Base-by-base conservation (phyloP, 306 rosid genomes). In the Ceratonia siliqua region DNA sequence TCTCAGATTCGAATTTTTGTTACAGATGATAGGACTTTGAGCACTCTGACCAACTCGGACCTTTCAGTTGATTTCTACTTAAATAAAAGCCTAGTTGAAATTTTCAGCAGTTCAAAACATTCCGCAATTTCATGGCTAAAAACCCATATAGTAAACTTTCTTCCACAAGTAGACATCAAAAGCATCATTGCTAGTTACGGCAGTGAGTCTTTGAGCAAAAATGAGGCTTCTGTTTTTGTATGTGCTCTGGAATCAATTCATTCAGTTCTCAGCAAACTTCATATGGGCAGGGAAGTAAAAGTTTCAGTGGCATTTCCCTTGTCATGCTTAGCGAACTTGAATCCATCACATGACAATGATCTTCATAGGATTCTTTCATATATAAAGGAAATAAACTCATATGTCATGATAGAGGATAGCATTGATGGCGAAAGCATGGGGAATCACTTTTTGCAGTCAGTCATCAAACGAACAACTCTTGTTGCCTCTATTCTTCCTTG, bases 271-370 rank as follows among this genome's bases (percentile, higher is more conserved):
- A 35, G 73, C 5, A 73, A 79, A 67, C 70, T 81, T 70, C 76
- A 48, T 22, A 12, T 67, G 10, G 81, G 64, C 36, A 64, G 14
- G 14, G 78, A 78, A 83, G 83, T 86, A 35, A 87, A 77, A 62
- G 70, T 91, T 50, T 85, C 89, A 1, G 89, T 82, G 5, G 89
- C 89, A 66, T 88, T 88, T 84, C 82, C 96, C 50, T 63, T 85
- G 62, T 50, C 87, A 58, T 59, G 70, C 76, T 70, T 91, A 58
- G 78, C 77, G 73, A 85, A 82, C 66, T 25, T 83, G 82, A 78
- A 74, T 18, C 41, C 33, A 55, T 52, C 74, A 49, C 70, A 76
- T 22, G 85, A 48, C 71, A 78, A 48, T 36, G 46, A 77, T 17
- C 80, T 85, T 27, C 48, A 70, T 42, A 77, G 57, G 33, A 74